These are phyloP conservation scores for Bipolaris cookei DNA, from an alignment of 2,329 filamentous ascomycete species.

Conservation along the genomic window DNA sequence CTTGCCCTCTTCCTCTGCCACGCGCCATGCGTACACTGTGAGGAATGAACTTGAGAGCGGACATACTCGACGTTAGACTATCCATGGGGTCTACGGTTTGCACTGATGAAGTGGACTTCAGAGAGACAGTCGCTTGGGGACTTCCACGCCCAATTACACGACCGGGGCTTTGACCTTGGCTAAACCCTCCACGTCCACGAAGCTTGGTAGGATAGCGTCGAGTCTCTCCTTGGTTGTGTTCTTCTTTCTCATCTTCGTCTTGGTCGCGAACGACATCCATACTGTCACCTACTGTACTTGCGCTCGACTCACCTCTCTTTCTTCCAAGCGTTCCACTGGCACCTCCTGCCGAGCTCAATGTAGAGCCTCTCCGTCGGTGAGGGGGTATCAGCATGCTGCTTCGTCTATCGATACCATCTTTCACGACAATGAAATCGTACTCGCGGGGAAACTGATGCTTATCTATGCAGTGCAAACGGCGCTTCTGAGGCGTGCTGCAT, in stretches of 20 bases:
- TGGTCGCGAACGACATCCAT: slow-evolving; percentile 36
- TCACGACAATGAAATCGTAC: slow-evolving; percentile 67
- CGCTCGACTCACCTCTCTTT: slow-evolving; percentile 28
- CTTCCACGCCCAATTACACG: slow-evolving; percentile 18
- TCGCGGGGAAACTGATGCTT: slow-evolving; percentile 86
- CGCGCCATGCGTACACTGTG: slow-evolving; percentile 40
- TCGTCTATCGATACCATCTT: slow-evolving; percentile 86
- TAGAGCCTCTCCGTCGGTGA: slow-evolving; percentile 44
- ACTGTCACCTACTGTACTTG: slow-evolving; percentile 25
- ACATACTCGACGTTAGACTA: slow-evolving; percentile 71
- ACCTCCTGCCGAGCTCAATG: slow-evolving; percentile 25
- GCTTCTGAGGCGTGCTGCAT: slow-evolving; percentile 82
- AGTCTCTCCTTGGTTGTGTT: slow-evolving; percentile 17
- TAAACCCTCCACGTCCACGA: slow-evolving; percentile 42
- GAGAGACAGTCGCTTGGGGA: background rate
- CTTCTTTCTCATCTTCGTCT: slow-evolving; percentile 13
- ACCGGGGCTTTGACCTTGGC: slow-evolving; percentile 27
- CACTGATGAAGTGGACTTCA: slow-evolving; percentile 5
- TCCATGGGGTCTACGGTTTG: slow-evolving; percentile 63
- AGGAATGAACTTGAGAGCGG: slow-evolving; percentile 73
- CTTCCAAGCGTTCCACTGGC: slow-evolving; percentile 12
- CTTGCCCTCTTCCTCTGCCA: slow-evolving; percentile 27
- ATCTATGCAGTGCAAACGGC: slow-evolving; percentile 87
- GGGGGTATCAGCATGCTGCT: slow-evolving; percentile 72
- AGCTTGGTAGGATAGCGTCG: slow-evolving; percentile 31